Conservation (phyloP, 352 stramenopile genomes). For the Globisporangium emineosum region DNA sequence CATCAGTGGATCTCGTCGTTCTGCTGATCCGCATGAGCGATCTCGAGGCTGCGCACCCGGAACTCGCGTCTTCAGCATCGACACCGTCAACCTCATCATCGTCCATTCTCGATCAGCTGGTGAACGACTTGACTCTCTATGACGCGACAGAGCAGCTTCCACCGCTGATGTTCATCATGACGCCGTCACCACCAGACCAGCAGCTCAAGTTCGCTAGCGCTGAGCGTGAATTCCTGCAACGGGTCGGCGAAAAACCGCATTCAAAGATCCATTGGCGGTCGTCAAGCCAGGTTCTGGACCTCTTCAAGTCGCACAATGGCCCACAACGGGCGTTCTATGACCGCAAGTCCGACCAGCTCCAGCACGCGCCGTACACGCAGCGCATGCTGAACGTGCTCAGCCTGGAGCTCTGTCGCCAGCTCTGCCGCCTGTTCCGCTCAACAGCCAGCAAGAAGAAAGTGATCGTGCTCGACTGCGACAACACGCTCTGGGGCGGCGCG, state of each 20-base stretch:
- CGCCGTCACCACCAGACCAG: conserved; percentile 24
- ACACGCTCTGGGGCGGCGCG: conserved; percentile 67
- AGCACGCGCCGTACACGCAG: conserved; percentile 68
- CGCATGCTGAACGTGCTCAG: conserved; percentile 53
- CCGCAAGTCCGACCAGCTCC: conserved; percentile 37
- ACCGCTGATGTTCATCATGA: conserved; percentile 39
- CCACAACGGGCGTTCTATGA: conserved; percentile 29
- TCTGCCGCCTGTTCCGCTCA: conserved; percentile 39
- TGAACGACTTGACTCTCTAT: conserved; percentile 27
- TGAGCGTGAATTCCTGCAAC: conserved; percentile 17
- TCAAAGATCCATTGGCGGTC: conserved; percentile 19
- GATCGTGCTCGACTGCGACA: conserved; percentile 77
- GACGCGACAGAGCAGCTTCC: conserved; percentile 14
- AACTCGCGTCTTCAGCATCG: conserved; percentile 27
- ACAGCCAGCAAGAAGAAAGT: conserved; percentile 45
- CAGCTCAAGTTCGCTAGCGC: conserved; percentile 14
- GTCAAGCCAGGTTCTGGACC: conserved; percentile 19
- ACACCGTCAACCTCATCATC: neutral
- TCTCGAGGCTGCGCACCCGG: conserved; percentile 49
- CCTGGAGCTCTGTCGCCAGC: conserved; percentile 42
- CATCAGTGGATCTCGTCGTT: conserved; percentile 38
- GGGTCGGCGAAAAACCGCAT: no score
- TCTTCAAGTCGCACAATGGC: conserved; percentile 31
- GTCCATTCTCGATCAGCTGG: conserved; percentile 19
- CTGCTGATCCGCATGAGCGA: conserved; percentile 61